phyloP scores from a whole-genome alignment of 2,329 filamentous ascomycete genomes.

The Calonectria hawksworthii region DNA sequence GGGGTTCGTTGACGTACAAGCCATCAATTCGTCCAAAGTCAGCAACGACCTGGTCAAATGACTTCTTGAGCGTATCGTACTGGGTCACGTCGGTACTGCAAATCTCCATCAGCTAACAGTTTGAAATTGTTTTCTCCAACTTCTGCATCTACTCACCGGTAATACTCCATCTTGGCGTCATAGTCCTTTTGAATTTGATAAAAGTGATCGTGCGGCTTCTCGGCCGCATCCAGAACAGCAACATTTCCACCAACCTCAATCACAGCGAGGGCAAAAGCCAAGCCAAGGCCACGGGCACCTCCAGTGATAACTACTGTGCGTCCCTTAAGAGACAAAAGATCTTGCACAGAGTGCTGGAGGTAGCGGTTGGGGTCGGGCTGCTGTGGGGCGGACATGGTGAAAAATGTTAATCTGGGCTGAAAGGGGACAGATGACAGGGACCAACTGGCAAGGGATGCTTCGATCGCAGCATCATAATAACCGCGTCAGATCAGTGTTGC shows the following conservation, averaged over 20 bases:
- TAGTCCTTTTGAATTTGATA: slow-evolving; percentile 28
- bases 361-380: slow-evolving; percentile 24
- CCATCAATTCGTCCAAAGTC: slow-evolving; percentile 35
- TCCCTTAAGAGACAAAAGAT: slow-evolving; percentile 30
- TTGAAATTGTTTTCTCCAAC: not conserved
- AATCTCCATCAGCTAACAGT: not conserved
- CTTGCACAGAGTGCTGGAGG: slow-evolving; percentile 27
- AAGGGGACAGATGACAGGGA: not conserved
- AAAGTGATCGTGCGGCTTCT: slow-evolving; percentile 37
- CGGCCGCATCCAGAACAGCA: slow-evolving; percentile 32
- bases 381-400: slow-evolving; percentile 17
- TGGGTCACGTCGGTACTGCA: slow-evolving; percentile 29
- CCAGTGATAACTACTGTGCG: slow-evolving; percentile 32
- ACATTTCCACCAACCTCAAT: slow-evolving; percentile 31
- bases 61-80: slow-evolving; percentile 24
- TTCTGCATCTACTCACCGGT: slow-evolving; percentile 3
- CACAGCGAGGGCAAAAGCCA: slow-evolving; percentile 31
- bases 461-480: slow-evolving; percentile 20
- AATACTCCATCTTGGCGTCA: slow-evolving; percentile 26
- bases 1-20: not conserved
- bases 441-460: not conserved
- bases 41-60: slow-evolving; percentile 23
- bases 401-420: not conserved
- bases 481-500: not conserved
- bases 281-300: slow-evolving; percentile 27